These are phyloP conservation scores for Dothideomycetidae sp. DNA, from an alignment of 2,329 filamentous ascomycete genomes.

Conservation along the genomic window DNA sequence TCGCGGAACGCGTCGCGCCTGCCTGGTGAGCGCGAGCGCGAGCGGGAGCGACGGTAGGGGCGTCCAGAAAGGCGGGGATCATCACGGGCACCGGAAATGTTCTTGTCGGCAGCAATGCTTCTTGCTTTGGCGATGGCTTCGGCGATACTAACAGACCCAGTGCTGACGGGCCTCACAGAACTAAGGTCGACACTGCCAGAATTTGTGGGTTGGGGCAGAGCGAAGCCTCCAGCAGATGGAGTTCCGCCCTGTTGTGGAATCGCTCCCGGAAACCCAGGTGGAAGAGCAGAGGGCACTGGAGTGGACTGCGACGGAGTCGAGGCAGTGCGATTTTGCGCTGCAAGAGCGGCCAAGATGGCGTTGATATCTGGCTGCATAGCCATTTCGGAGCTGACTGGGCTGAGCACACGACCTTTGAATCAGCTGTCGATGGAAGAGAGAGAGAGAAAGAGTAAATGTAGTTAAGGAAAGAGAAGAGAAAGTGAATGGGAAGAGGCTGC, in stretches of 20 bases:
- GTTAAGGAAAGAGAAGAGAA: no score
- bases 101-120: conserved; percentile 67
- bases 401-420: no score
- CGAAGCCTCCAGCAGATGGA: conserved; percentile 28
- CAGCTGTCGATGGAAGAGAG: no score
- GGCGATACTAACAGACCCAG: conserved; percentile 68
- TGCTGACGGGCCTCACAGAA: conserved; percentile 62
- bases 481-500: no score
- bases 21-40: conserved; percentile 55
- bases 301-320: conserved; percentile 33
- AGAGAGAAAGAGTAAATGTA: no score
- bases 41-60: conserved; percentile 46
- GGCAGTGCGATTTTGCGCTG: conserved; percentile 37
- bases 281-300: conserved; percentile 26
- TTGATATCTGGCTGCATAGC: conserved; percentile 35
- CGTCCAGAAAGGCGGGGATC: conserved; percentile 39
- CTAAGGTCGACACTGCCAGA: conserved; percentile 70
- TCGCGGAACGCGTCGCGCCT: conserved; percentile 59
- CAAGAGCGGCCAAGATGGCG: conserved; percentile 38
- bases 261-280: conserved; percentile 29
- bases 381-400: no score
- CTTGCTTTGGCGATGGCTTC: conserved; percentile 77
- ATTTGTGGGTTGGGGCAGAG: conserved; percentile 52
- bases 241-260: conserved; percentile 29
- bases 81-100: conserved; percentile 34